A percentile compares a stretch with the other conserved stretches of the same genome.
phyloP scores from a whole-genome alignment of 2,329 filamentous ascomycete species.

The Clathrospora elynae region DNA sequence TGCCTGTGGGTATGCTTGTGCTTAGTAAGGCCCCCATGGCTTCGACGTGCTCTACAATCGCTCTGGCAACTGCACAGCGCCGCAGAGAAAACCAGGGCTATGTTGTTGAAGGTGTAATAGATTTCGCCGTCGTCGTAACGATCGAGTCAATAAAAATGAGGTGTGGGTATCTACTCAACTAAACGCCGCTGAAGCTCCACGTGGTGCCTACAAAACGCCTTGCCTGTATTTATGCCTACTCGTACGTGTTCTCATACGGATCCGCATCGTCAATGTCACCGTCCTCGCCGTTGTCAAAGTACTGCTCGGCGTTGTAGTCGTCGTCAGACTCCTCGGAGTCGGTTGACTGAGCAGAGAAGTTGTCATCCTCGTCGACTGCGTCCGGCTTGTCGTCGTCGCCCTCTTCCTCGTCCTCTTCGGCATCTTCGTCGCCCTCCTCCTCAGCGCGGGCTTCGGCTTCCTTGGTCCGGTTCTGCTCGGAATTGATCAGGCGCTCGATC shows the following conservation, averaged over 20 bases:
- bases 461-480: slow-evolving; percentile 52
- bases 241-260: slow-evolving; percentile 45
- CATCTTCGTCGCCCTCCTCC: slow-evolving; percentile 48
- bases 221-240: slow-evolving; percentile 19
- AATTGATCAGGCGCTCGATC: slow-evolving; percentile 49
- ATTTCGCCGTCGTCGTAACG: too few relatives aligned
- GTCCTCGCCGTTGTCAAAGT: slow-evolving; percentile 58
- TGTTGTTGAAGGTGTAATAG: too few relatives aligned
- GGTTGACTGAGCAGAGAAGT: slow-evolving; percentile 58
- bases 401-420: slow-evolving; percentile 55
- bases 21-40: too few relatives aligned
- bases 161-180: slow-evolving; percentile 27
- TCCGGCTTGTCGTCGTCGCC: slow-evolving; percentile 58
- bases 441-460: slow-evolving; percentile 55
- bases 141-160: slow-evolving; percentile 7
- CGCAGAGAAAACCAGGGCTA: too few relatives aligned
- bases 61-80: too few relatives aligned
- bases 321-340: slow-evolving; percentile 69
- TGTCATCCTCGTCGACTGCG: slow-evolving; percentile 63
- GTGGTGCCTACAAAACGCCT: slow-evolving; percentile 6
- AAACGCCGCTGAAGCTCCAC: slow-evolving; percentile 18
- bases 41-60: too few relatives aligned
- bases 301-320: slow-evolving; percentile 66
- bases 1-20: too few relatives aligned
- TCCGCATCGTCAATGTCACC: slow-evolving; percentile 52